Percentiles rank a stretch among this genome's conserved stretches.
These are phyloP conservation scores for Russula sp. DNA, from an alignment of 768 basidiomycete species.

Conservation along the genomic window DNA sequence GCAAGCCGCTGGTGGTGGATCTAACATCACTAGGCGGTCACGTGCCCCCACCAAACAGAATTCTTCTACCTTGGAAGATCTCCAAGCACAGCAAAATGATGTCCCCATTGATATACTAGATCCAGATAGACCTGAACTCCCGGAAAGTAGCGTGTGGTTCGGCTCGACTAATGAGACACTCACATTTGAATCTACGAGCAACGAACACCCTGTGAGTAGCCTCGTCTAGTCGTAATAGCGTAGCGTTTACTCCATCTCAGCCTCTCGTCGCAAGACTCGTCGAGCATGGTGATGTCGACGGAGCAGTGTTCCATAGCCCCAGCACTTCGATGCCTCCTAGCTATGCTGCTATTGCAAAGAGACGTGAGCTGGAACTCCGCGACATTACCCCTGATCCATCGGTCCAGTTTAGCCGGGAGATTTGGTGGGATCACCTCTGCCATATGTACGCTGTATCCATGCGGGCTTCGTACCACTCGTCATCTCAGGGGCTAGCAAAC, in stretches of 20 bases:
- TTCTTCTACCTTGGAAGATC: not conserved
- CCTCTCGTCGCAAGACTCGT: not conserved
- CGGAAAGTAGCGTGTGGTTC: not conserved
- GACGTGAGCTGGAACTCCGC: slow-evolving; percentile 4
- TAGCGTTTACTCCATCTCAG: not conserved
- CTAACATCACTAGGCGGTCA: not conserved
- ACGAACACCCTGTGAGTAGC: not conserved
- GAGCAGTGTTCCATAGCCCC: not conserved
- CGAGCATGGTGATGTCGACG: not conserved
- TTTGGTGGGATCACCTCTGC: slow-evolving; percentile 73
- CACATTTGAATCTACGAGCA: not conserved
- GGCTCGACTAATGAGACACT: not conserved
- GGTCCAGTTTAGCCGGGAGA: slow-evolving; percentile 58
- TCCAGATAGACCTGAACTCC: not conserved
- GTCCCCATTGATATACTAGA: not conserved
- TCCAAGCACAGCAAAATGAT: not conserved
- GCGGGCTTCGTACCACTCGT: not conserved
- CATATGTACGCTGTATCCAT: slow-evolving; percentile 37
- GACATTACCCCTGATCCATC: slow-evolving; percentile 44
- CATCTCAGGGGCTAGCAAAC: slow-evolving; percentile 33
- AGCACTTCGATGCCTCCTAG: not conserved
- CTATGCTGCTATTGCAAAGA: not conserved
- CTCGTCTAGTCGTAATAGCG: not conserved
- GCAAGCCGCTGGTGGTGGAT: not conserved
- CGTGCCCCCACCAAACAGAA: not conserved